phyloP scores from a whole-genome alignment of 768 basidiomycete genomes.

The Suillus americanus region DNA sequence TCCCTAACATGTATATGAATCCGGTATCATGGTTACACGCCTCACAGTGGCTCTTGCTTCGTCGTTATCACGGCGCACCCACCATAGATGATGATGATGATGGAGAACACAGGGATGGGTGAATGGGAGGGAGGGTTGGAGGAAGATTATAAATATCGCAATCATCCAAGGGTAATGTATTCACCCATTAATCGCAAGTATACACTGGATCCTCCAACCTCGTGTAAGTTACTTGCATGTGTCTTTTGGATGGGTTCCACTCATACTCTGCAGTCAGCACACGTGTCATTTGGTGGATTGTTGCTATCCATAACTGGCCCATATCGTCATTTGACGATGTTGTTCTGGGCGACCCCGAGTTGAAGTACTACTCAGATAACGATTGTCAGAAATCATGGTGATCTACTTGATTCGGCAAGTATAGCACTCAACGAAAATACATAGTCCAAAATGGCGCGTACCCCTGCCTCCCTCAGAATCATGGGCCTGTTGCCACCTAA shows the following conservation, averaged over 20 bases:
- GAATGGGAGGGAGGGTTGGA: conserved; percentile 77
- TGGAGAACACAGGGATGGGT: conserved; percentile 67
- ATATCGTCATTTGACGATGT: conserved; percentile 90
- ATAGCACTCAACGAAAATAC: background rate
- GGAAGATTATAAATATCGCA: conserved; percentile 79
- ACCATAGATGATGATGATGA: conserved; percentile 52
- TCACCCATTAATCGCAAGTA: conserved; percentile 1
- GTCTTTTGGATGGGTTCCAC: background rate
- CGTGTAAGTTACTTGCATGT: conserved; percentile 57
- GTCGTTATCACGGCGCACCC: conserved; percentile 55
- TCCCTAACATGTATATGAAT: conserved; percentile 9
- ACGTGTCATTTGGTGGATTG: conserved; percentile 93
- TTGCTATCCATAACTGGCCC: conserved; percentile 91
- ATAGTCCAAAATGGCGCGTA: background rate
- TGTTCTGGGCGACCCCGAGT: conserved; percentile 87
- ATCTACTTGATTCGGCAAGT: background rate
- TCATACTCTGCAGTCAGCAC: conserved; percentile 61
- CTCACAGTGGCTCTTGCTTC: conserved; percentile 84
- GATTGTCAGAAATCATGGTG: conserved; percentile 15
- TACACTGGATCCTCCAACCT: conserved; percentile 30
- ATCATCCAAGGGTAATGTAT: background rate
- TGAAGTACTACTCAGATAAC: conserved; percentile 84
- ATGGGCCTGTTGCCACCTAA: background rate
- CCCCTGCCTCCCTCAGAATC: background rate
- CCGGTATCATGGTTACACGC: conserved; percentile 89